Percentiles rank a stretch among this genome's conserved stretches.
phyloP scores from a whole-genome alignment of 2,329 filamentous ascomycete species.

The Aspergillus japonicus region DNA sequence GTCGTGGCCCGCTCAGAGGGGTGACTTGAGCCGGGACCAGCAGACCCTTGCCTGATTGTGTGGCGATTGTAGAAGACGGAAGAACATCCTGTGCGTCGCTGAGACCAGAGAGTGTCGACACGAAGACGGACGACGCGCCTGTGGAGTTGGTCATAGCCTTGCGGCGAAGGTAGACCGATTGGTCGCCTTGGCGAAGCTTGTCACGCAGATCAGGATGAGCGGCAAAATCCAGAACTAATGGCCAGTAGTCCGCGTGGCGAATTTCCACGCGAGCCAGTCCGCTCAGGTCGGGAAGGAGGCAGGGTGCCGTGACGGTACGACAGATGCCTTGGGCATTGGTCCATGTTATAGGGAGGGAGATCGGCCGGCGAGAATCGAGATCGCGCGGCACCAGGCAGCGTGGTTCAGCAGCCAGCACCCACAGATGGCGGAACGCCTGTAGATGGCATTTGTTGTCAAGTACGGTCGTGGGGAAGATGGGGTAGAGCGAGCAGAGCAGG shows the following conservation, averaged over 20 bases:
- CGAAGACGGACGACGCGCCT: constrained; percentile 63
- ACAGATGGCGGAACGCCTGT: constrained; percentile 95
- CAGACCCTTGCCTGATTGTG: constrained; percentile 26
- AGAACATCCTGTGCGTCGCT: constrained; percentile 57
- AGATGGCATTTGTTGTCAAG: constrained; percentile 93
- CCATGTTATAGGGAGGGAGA: constrained; percentile 70
- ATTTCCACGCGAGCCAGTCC: constrained; percentile 40
- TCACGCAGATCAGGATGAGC: constrained; percentile 60
- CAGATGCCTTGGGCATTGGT: constrained; percentile 50
- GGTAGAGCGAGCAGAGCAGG: constrained; percentile 88
- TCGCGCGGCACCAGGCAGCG: constrained; percentile 87
- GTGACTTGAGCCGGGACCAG: constrained; percentile 25
- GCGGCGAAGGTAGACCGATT: constrained; percentile 72
- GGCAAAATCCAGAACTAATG: constrained; percentile 72
- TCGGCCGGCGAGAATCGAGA: constrained; percentile 75
- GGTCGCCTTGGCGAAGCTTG: constrained; percentile 63
- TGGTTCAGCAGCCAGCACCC: constrained; percentile 89
- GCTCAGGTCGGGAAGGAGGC: constrained; percentile 52
- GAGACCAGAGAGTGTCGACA: constrained; percentile 70
- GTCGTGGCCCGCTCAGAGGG: constrained; percentile 19
- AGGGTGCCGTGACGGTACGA: constrained; percentile 51
- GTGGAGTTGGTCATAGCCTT: constrained; percentile 64
- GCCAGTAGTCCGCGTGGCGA: constrained; percentile 68
- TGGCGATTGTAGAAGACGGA: constrained; percentile 27
- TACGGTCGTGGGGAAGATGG: constrained; percentile 82